Evolutionary conservation across 345 rosid genomes (phyloP), one percentile per base, ranked within the genome.

Genomic region (Corchorus capsularis): DNA sequence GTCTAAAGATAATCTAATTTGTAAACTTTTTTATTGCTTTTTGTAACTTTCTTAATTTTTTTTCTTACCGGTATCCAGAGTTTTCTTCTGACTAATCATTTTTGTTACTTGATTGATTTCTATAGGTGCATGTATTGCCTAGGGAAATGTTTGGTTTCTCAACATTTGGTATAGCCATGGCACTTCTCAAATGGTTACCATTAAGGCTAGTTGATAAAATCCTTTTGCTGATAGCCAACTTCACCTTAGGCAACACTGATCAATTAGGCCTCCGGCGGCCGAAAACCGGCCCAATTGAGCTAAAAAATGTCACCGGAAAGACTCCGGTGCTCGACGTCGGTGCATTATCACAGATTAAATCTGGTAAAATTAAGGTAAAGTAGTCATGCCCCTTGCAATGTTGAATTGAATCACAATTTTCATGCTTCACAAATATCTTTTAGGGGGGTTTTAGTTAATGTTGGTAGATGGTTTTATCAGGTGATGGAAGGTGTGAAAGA

Each of bases 261-360:
- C 81, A 79, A 22, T 76, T 91, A 49, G 99, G 99, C 43, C 93
- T 96, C 74, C 83, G 86, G 73, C 84, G 99, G 69, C 98, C 97
- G 1, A 92, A 96, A 82, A 89, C 92, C 12, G 97, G 99, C 19
- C 99, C 99, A 1, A 81, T 96, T 27, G 88, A 91, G 84, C 96
- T 92, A n/a, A 96, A 96, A 67, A 96, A 89, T 57, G 73, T 83
- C 56, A 89, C 94, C 20, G 98, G 99, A 2, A 96, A 94, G 81
- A 93, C 99, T 2, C 98, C 99, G 0, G 98, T 93, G 52, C 92
- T 93, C 16, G 99, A 96, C 43, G 94, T 89, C 0, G 99, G 98
- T 0, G 90, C 98, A 16, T 59, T 96, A 0, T 88, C 97, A 8
- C 86, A 81, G 43, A 92, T 93, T 37, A 90, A 75, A 83, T 82